A percentile compares a stretch with the other conserved stretches of the same genome.
Conservation (phyloP, 352 stramenopile genomes). For the Globisporangium yorkense region DNA sequence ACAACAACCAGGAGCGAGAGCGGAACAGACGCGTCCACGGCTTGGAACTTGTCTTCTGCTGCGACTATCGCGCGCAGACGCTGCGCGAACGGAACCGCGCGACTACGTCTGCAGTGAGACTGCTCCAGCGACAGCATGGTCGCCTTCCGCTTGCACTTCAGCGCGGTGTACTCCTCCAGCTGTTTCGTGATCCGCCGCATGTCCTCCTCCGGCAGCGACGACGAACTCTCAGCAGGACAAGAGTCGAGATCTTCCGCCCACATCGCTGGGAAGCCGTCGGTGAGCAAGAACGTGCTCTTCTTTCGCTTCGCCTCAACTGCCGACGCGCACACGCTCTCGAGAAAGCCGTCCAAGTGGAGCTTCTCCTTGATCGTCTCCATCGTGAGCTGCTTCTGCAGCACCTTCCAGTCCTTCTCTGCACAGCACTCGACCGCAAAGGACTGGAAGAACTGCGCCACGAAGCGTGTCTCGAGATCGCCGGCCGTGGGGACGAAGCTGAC, state of each 20-base stretch:
- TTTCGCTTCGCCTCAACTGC: neutral
- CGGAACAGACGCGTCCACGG: constrained; percentile 9
- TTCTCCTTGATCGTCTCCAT: neutral
- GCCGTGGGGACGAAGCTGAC: constrained; percentile 36
- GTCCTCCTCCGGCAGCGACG: constrained; percentile 10
- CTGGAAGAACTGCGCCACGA: constrained; percentile 24
- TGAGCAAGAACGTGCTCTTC: neutral
- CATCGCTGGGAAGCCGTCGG: neutral
- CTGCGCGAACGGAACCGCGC: constrained; percentile 15
- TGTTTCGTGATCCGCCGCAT: constrained; percentile 29
- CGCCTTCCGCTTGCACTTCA: constrained; percentile 14
- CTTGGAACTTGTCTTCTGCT: constrained; percentile 18
- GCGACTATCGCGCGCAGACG: constrained; percentile 17
- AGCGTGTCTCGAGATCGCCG: constrained; percentile 30
- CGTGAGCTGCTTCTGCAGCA: constrained; percentile 2
- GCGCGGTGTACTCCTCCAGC: constrained; percentile 18
- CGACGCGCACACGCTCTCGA: constrained; percentile 3
- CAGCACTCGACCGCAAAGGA: constrained; percentile 4
- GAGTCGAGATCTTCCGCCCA: neutral
- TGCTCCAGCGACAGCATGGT: constrained; percentile 11
- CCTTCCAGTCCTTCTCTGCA: constrained; percentile 5
- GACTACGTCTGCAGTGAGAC: constrained; percentile 8
- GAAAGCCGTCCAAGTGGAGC: constrained; percentile 6
- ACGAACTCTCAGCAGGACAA: neutral
- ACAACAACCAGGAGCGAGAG: constrained; percentile 16